Evolutionary conservation across 192 early-diverging fungal species (phyloP).

Genomic region (Backusella parvicylindrica): DNA sequence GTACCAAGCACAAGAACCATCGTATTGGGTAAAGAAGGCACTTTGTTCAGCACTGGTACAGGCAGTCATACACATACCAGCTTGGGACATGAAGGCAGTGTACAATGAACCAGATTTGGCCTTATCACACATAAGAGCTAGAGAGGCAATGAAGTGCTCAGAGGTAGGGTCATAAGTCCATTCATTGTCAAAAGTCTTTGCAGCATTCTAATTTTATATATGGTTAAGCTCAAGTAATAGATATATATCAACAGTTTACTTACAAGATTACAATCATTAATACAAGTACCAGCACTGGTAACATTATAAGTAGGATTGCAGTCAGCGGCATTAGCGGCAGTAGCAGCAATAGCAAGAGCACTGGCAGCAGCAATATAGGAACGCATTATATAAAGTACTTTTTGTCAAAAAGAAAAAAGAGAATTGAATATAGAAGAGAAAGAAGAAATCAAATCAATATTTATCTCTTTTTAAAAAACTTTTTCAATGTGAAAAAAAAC

Average conservation of each 20-base stretch:
- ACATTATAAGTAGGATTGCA: slow-evolving; percentile 28
- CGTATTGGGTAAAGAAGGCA: slow-evolving; percentile 16
- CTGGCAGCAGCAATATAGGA: slow-evolving; percentile 20
- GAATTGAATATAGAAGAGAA: background rate
- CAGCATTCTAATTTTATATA: slow-evolving; percentile 22
- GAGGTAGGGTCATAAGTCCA: slow-evolving; percentile 26
- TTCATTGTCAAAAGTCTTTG: slow-evolving; percentile 7
- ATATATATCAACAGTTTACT: background rate
- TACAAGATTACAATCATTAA: slow-evolving; percentile 29
- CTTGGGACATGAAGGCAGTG: slow-evolving; percentile 27
- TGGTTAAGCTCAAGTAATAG: background rate
- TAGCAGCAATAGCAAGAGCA: slow-evolving; percentile 11
- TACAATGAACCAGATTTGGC: slow-evolving; percentile 25
- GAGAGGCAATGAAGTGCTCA: slow-evolving; percentile 27
- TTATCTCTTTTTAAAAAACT: background rate
- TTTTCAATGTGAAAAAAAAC: background rate
- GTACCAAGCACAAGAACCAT: slow-evolving; percentile 23
- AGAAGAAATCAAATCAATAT: background rate
- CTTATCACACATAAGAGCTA: slow-evolving; percentile 20
- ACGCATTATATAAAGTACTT: slow-evolving; percentile 22
- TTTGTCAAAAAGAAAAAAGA: background rate
- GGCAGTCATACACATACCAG: slow-evolving; percentile 25
- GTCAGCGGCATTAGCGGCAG: slow-evolving; percentile 14
- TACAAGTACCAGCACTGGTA: slow-evolving; percentile 20
- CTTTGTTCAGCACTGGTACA: slow-evolving; percentile 22